Percentiles rank a stretch among this genome's conserved stretches.
phyloP scores from a whole-genome alignment of 352 stramenopile species.

The Peronospora tabacina region DNA sequence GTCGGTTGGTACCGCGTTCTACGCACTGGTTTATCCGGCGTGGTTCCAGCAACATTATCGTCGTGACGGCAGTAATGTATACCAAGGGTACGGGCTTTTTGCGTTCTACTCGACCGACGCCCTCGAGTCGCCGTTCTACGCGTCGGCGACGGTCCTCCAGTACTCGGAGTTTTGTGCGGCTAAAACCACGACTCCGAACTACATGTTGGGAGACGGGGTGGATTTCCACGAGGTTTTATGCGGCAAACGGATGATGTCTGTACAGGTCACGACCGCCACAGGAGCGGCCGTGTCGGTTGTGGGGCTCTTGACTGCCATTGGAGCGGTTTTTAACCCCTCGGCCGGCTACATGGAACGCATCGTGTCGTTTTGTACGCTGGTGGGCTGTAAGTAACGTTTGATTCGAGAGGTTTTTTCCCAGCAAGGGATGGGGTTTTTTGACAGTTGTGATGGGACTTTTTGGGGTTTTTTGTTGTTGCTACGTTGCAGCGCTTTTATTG shows the following conservation, averaged over 20 bases:
- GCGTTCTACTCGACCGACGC: slow-evolving; percentile 72
- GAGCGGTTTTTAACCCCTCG: slow-evolving; percentile 67
- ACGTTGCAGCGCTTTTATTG: slow-evolving; percentile 46
- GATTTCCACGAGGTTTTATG: slow-evolving; percentile 68
- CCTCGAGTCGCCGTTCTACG: slow-evolving; percentile 73
- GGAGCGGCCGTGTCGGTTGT: slow-evolving; percentile 55
- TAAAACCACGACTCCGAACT: slow-evolving; percentile 53
- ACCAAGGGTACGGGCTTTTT: slow-evolving; percentile 76
- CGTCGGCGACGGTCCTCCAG: slow-evolving; percentile 66
- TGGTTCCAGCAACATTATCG: slow-evolving; percentile 85
- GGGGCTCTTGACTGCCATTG: slow-evolving; percentile 54
- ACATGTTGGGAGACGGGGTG: slow-evolving; percentile 73
- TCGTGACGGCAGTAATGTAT: slow-evolving; percentile 60
- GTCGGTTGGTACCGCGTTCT: slow-evolving; percentile 69
- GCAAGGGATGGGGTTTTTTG: slow-evolving; percentile 8
- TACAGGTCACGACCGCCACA: slow-evolving; percentile 54
- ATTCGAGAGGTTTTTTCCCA: slow-evolving; percentile 12
- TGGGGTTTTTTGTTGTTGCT: slow-evolving; percentile 4
- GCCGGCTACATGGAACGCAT: slow-evolving; percentile 64
- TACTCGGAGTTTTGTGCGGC: slow-evolving; percentile 64
- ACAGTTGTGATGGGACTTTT: neutral
- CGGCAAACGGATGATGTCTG: slow-evolving; percentile 59
- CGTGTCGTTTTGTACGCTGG: slow-evolving; percentile 78
- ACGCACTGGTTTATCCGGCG: slow-evolving; percentile 69
- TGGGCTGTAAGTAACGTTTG: slow-evolving; percentile 47